Evolutionary conservation across 2,329 filamentous ascomycete genomes (phyloP), one percentile per base, ranked within the genome.

Genomic region (Cryphonectria naterciae): DNA sequence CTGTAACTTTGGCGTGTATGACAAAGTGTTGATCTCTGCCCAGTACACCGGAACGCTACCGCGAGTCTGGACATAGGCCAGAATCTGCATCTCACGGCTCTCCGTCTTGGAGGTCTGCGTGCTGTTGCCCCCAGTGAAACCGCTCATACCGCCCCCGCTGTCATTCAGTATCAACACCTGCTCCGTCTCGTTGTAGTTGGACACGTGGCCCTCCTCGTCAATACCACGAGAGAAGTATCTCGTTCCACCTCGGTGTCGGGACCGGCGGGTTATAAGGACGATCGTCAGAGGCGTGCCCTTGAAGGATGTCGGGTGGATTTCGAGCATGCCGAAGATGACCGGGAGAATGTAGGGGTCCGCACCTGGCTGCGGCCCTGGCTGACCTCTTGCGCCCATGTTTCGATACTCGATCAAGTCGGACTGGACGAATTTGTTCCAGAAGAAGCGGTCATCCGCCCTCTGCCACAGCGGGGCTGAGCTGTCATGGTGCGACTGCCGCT

Each of bases 121-220:
- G 28, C 92, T 90, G 71, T 88, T 86, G 75, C 91, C 92, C 68
- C 93, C 92, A 65, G 92, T 92, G 80, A 93, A 97, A 8, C 94
- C 95, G 56, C 93, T 91, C 60, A 96, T 83, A 0, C 92, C 92
- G 70, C 89, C 89, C 4, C 87, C 86, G 69, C 84, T 87, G 81
- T 98, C 96, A 77, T 98, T 98, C 75, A 98, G 82, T 52, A 99
- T 89, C 72, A 97, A 87, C 46, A 96, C 86, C 79, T 99, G 96
- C 79, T 99, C 96, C 0, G 96, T 98, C 85, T 99, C 96, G 79
- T 99, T 99, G 86, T 95, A 99, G 80, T 99, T 99, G 75, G 96
- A 94, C n/a, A 96, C 96, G 79, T 98, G 90, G 35, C 96, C 96
- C 73, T 96, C 87, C 74, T 97, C 95, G 78, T 99, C 95, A 63